Evolutionary conservation across 352 stramenopile species (phyloP).

Genomic region (Stramenopiles sp.): DNA sequence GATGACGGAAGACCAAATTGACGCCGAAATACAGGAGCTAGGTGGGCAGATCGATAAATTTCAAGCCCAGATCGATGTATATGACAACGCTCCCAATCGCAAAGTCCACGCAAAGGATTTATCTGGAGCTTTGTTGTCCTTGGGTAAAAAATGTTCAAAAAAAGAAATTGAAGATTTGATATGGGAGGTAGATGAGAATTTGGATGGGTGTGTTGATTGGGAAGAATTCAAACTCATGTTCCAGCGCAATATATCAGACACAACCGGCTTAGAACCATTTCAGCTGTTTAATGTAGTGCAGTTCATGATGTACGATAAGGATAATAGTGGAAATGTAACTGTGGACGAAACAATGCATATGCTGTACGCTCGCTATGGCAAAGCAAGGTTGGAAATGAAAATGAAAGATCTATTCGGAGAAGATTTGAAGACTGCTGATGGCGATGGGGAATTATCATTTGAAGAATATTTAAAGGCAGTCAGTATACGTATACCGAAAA

Average conservation of each 20-base stretch:
- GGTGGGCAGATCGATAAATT: conserved; percentile 23
- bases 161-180: conserved; percentile 92
- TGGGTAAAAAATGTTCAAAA: conserved; percentile 70
- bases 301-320: conserved; percentile 91
- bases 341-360: conserved; percentile 96
- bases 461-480: too few relatives aligned
- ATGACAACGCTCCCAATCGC: neutral
- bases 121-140: conserved; percentile 66
- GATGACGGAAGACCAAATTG: conserved; percentile 51
- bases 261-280: conserved; percentile 73
- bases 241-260: conserved; percentile 81
- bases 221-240: conserved; percentile 87
- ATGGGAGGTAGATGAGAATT: conserved; percentile 90
- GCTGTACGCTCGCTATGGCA: conserved; percentile 72
- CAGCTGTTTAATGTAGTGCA: conserved; percentile 89
- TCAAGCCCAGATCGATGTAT: neutral
- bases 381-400: conserved; percentile 57
- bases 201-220: conserved; percentile 78
- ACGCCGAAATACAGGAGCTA: conserved; percentile 42
- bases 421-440: too few relatives aligned
- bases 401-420: conserved; percentile 72
- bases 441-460: too few relatives aligned
- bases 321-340: conserved; percentile 73
- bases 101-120: conserved; percentile 64
- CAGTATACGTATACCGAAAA: too few relatives aligned